phyloP scores from a whole-genome alignment of 106 monocot species.

The Allium cepa region DNA sequence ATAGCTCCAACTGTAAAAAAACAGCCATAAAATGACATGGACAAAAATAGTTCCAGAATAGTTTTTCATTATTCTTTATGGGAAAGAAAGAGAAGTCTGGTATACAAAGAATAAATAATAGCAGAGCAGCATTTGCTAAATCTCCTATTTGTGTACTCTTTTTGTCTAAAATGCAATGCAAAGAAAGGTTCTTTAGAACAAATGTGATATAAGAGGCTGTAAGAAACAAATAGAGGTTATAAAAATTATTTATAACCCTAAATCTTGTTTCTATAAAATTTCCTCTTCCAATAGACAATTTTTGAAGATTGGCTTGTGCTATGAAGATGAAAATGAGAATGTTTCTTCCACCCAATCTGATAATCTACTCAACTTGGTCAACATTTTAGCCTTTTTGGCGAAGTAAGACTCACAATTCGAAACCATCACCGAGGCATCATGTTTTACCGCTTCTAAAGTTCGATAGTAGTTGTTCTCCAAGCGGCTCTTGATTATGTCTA shows the following conservation, averaged over 20 bases:
- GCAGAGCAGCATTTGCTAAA: not conserved
- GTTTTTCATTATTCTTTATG: too few species aligned
- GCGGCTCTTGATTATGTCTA: slow-evolving; percentile 73
- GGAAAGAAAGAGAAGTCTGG: too few species aligned
- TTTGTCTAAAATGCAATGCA: too few species aligned
- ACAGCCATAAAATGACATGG: too few species aligned
- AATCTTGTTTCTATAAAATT: slow-evolving; percentile 1
- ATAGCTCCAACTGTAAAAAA: too few species aligned
- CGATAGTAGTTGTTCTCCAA: slow-evolving; percentile 90
- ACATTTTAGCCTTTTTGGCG: slow-evolving; percentile 45
- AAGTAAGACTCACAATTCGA: slow-evolving; percentile 74
- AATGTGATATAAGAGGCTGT: too few species aligned
- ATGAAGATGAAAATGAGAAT: slow-evolving; percentile 22
- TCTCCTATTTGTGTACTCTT: too few species aligned
- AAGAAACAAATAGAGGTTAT: too few species aligned
- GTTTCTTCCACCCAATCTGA: slow-evolving; percentile 30
- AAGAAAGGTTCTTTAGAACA: too few species aligned
- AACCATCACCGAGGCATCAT: slow-evolving; percentile 69
- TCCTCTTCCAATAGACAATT: too few species aligned
- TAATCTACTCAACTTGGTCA: slow-evolving; percentile 42
- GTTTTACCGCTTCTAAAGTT: slow-evolving; percentile 56
- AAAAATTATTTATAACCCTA: not conserved
- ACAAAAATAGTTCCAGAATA: too few species aligned
- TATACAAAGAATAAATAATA: not conserved
- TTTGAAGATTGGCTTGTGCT: slow-evolving; percentile 1